Evolutionary conservation across 108 stramenopile species (phyloP), one percentile per base, ranked within the genome.

Genomic region (Craspedostauros australis): DNA sequence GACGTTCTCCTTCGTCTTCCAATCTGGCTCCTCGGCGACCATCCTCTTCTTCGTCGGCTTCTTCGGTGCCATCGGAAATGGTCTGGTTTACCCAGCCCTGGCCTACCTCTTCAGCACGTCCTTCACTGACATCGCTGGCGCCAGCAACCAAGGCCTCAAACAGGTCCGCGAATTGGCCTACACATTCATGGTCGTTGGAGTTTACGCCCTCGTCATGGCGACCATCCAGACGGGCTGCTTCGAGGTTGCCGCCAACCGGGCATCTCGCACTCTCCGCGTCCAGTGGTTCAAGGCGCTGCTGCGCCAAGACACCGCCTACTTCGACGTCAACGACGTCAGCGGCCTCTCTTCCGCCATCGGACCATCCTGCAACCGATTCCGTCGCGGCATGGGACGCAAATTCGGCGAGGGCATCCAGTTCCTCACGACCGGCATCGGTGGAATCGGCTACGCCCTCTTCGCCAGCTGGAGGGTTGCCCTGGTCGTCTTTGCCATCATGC

Each of bases 321-420:
- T 75, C 60, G 87, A 84, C 46, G 54, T 76, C 20, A 44, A 70
- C 38, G 75, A 79, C 23, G 66, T 77, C 0, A 39, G 68, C 7
- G 76, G 66, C 22, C 59, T 66, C 4, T 62, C 81, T 6, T 43
- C 44, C 20, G 19, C n/a, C 0, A 20, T 76, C 11, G 43, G 31
- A 4, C 55, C 68, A 1, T 18, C 43, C 4, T 39, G 64, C 22
- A 60, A 46, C 29, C 54, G 56, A 25, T 70, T 58, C 34, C 74
- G 74, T 12, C 51, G 78, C 0, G 80, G 80, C 3, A 16, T 79
- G n/a, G 82, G 86, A 15, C 56, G 75, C 0, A 79, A 88, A 40
- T 66, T 83, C 39, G 77, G 86, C 0, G 79, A 88, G 39, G 86
- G 86, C 0, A 61, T 88, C 6, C 82, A 88, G 47, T 88, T 84